Percentiles rank a stretch among this genome's conserved stretches.
Evolutionary conservation across 2,329 filamentous ascomycete genomes (phyloP).

Genomic region (Penicillium brevicompactum): DNA sequence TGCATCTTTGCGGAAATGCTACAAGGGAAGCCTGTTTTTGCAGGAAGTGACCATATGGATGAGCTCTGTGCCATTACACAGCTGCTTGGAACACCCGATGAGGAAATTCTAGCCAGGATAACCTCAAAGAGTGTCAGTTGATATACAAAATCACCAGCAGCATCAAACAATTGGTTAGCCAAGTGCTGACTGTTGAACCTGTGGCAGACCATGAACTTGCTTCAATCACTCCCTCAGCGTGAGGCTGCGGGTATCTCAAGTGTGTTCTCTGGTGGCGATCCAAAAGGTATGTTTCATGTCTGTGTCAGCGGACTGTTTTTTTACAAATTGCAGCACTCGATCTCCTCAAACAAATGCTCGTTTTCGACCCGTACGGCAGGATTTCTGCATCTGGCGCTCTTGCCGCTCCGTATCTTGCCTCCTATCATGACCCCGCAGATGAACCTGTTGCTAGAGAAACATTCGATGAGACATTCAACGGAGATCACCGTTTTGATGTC

Average conservation of each 20-base stretch:
- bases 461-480: slow-evolving; percentile 99
- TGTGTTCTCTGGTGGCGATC: slow-evolving; percentile 93
- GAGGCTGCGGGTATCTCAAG: slow-evolving; percentile 79
- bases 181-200: not conserved
- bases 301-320: not conserved
- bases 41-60: slow-evolving; percentile 97
- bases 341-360: slow-evolving; percentile 91
- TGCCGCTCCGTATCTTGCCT: slow-evolving; percentile 85
- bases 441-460: slow-evolving; percentile 94
- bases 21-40: slow-evolving; percentile 94
- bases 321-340: slow-evolving; percentile 70
- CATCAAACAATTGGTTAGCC: not conserved
- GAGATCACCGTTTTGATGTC: slow-evolving; percentile 89
- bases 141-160: not conserved
- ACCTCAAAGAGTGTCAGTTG: slow-evolving; percentile 86
- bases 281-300: slow-evolving; percentile 61
- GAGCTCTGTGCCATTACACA: slow-evolving; percentile 99
- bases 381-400: slow-evolving; percentile 83
- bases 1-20: slow-evolving; percentile 99
- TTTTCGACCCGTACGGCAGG: slow-evolving; percentile 92
- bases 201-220: slow-evolving; percentile 81
- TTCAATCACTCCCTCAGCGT: slow-evolving; percentile 91
- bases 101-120: slow-evolving; percentile 93
- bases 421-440: slow-evolving; percentile 95
- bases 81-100: slow-evolving; percentile 89